These are phyloP conservation scores for Pseudotulostoma volvatum DNA, from an alignment of 495 filamentous ascomycete species.

Conservation along the genomic window DNA sequence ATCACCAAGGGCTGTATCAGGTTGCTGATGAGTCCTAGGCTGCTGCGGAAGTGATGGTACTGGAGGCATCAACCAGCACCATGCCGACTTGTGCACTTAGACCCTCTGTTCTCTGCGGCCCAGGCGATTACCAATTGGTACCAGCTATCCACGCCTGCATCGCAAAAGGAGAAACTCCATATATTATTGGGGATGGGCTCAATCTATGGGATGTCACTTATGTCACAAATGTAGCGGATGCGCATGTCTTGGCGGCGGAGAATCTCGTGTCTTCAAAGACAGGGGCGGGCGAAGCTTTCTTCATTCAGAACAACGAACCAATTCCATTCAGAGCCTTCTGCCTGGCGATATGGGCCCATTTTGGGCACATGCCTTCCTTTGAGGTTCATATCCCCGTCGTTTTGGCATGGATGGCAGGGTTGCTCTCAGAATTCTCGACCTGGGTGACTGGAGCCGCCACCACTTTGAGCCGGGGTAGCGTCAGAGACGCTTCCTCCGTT, in stretches of 20 bases:
- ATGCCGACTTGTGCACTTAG: constrained; percentile 39
- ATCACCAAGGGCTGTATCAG: not conserved
- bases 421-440: constrained; percentile 31
- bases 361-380: constrained; percentile 37
- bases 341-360: constrained; percentile 40
- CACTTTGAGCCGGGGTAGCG: constrained; percentile 39
- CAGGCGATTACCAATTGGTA: constrained; percentile 36
- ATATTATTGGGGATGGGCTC: constrained; percentile 37
- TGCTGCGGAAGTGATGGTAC: constrained; percentile 39
- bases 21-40: constrained; percentile 17
- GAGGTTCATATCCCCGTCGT: constrained; percentile 34
- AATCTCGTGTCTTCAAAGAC: constrained; percentile 38
- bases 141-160: constrained; percentile 41
- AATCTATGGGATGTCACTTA: constrained; percentile 50
- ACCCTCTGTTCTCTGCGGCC: constrained; percentile 41
- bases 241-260: constrained; percentile 44
- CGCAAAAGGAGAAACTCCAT: constrained; percentile 35
- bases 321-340: constrained; percentile 45
- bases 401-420: constrained; percentile 34
- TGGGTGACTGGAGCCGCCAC: constrained; percentile 32
- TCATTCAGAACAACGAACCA: constrained; percentile 47
- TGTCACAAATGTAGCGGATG: constrained; percentile 43
- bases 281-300: constrained; percentile 45
- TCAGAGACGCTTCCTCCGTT: constrained; percentile 36
- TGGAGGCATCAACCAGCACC: constrained; percentile 26